phyloP scores from a whole-genome alignment of 2,329 filamentous ascomycete species.

The Fusarium subglutinans region DNA sequence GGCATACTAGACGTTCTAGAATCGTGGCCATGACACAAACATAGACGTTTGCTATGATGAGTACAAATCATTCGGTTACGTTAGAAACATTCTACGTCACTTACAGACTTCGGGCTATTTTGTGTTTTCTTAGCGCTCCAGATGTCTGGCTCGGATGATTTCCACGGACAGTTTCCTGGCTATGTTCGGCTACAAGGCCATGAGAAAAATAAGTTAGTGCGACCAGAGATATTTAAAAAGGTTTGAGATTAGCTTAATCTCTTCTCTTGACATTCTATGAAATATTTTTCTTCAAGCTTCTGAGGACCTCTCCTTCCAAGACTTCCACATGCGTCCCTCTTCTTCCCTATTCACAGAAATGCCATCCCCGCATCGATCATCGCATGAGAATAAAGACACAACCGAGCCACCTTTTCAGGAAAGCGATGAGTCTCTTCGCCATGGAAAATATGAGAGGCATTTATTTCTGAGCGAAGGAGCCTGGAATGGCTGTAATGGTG shows the following conservation, averaged over 20 bases:
- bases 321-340: background rate
- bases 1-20: background rate
- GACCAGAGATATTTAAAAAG: background rate
- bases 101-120: background rate
- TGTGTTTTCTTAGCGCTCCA: background rate
- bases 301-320: background rate
- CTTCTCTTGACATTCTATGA: background rate
- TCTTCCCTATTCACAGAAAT: background rate
- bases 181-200: background rate
- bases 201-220: background rate
- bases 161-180: background rate
- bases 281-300: background rate
- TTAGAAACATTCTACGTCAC: no score
- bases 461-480: background rate
- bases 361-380: background rate
- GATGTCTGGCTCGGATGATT: background rate
- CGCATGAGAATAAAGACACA: background rate
- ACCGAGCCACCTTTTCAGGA: background rate
- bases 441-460: background rate
- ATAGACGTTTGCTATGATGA: background rate
- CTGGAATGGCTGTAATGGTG: background rate
- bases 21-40: background rate
- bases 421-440: background rate
- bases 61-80: fast-evolving
- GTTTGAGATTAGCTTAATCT: fast-evolving